Evolutionary conservation across 2,329 filamentous ascomycete species (phyloP), one percentile per base, ranked within the genome.

Genomic region (Trichoderma asperellum): DNA sequence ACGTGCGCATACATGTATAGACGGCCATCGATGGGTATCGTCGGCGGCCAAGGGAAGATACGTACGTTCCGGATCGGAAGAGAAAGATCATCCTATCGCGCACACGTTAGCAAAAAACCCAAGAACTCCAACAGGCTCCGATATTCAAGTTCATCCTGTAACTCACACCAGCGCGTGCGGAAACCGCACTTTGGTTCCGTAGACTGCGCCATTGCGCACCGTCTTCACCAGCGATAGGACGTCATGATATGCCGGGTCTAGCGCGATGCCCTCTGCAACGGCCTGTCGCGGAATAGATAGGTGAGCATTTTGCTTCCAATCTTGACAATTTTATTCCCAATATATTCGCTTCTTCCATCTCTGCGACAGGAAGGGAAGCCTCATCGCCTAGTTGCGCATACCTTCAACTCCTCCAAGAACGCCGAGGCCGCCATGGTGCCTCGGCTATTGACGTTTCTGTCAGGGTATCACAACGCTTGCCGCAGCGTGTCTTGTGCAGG

Each of bases 111-210:
- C 71, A 59, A 62, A 37, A 35, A n/a, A n/a, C n/a, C n/a, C 16
- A 43, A 43, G 40, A 16, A 37, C 7, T 18, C 52, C 29, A 14
- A 4, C 37, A n/a, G 10, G 0, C 6, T 11, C 11, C 11, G 18
- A 10, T n/a, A 18, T 21, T 35, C 57, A 18, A 8, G 4, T n/a
- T 29, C 21, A 2, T 21, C 47, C 24, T 18, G 12, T 5, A 83
- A 72, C 83, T 72, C 81, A 86, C 84, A 99, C 96, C 74, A 99
- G 87, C 71, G 96, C 96, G 83, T 99, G 96, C 73, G 96, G 96
- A 83, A 99, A 98, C 73, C 96, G 94, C 81, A 99, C 93, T 88
- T 98, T 98, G 76, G 92, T 89, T 71, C 96, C 96, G 82, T 99
- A 99, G 72, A 99, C 93, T 73, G 94, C 90, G 80, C 96, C 96